phyloP scores from a whole-genome alignment of 1,284 basidiomycete species.

The Cutaneotrichosporon mucoides region DNA sequence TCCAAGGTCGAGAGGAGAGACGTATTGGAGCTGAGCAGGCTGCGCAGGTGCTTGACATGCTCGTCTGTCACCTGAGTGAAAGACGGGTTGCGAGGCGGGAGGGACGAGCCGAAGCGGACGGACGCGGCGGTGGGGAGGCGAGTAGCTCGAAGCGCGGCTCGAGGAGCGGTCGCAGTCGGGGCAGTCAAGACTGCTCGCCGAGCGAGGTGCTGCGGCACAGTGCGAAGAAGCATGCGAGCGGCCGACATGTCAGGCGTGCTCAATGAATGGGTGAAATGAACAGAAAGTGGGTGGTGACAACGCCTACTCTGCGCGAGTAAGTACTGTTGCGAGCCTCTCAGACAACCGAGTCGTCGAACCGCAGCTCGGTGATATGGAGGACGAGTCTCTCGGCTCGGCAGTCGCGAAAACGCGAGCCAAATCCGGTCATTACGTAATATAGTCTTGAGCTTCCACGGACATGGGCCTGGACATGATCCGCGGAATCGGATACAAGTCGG shows the following conservation, averaged over 20 bases:
- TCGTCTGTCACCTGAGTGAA: conserved; percentile 52
- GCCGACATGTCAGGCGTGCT: conserved; percentile 17
- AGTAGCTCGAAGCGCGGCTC: background rate
- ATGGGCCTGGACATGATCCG: background rate
- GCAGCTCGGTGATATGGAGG: background rate
- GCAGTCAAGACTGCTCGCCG: conserved; percentile 5
- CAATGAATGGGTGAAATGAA: background rate
- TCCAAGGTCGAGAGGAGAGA: conserved; percentile 53
- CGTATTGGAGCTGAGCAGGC: conserved; percentile 50
- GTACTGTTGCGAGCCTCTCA: no score
- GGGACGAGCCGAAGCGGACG: conserved; percentile 35
- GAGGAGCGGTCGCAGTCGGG: conserved; percentile 3
- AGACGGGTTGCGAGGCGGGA: conserved; percentile 36
- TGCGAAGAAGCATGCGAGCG: conserved; percentile 18
- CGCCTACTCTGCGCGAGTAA: no score
- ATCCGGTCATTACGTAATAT: background rate
- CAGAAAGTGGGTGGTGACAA: background rate
- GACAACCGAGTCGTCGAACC: no score
- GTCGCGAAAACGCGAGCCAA: background rate
- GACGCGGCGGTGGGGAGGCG: background rate
- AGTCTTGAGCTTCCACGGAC: background rate
- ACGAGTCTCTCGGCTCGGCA: background rate
- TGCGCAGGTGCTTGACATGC: conserved; percentile 52
- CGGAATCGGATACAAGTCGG: background rate
- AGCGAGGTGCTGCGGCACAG: conserved; percentile 2